A percentile compares a stretch with the other conserved stretches of the same genome.
phyloP scores from a whole-genome alignment of 371 early-diverging fungal genomes.

The Mortierella polycephala region DNA sequence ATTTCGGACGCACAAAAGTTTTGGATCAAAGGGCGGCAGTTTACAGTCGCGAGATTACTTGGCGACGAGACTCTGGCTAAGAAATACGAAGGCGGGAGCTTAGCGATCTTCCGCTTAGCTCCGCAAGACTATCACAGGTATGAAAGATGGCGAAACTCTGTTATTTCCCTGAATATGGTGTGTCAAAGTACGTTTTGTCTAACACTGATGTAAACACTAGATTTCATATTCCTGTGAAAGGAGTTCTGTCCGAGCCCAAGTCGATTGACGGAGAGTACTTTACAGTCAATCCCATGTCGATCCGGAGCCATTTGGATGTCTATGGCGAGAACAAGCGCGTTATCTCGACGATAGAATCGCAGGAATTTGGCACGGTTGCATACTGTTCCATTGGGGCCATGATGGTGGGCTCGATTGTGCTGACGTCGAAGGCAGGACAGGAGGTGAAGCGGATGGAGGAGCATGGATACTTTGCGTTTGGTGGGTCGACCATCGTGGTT shows the following conservation, averaged over 20 bases:
- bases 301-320: constrained; percentile 80
- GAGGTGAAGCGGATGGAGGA: constrained; percentile 78
- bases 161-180: background rate
- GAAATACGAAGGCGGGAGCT: constrained; percentile 70
- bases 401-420: constrained; percentile 88
- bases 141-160: too few relatives aligned
- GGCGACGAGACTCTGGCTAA: constrained; percentile 62
- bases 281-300: constrained; percentile 92
- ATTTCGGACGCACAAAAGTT: constrained; percentile 76
- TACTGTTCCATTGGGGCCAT: constrained; percentile 85
- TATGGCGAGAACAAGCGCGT: constrained; percentile 86
- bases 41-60: constrained; percentile 71
- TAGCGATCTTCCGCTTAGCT: constrained; percentile 85
- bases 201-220: constrained; percentile 21
- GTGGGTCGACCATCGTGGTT: constrained; percentile 82
- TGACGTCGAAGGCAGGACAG: constrained; percentile 68
- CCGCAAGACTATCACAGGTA: constrained; percentile 92
- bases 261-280: constrained; percentile 79
- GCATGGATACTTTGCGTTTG: constrained; percentile 85
- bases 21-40: constrained; percentile 91
- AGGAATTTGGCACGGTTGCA: constrained; percentile 80
- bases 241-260: constrained; percentile 67
- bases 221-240: constrained; percentile 87
- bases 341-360: constrained; percentile 75
- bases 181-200: background rate